Percentiles rank a stretch among this genome's conserved stretches.
Evolutionary conservation across 257 asterid species (phyloP).

Genomic region (Solanum lycopersicoides): DNA sequence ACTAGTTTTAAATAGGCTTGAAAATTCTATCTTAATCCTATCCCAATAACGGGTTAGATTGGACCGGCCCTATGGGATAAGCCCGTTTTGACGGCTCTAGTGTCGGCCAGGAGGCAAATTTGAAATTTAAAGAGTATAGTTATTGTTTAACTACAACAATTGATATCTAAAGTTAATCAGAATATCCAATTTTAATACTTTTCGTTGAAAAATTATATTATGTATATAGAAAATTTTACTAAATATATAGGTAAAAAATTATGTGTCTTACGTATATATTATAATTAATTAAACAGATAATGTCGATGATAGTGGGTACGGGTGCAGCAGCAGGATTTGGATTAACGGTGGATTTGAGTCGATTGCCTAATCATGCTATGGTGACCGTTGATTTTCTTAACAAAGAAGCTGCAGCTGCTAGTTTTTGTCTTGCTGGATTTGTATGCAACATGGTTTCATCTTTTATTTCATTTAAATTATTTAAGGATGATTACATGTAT

Average conservation of each 20-base stretch:
- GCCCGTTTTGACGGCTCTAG: too few species aligned
- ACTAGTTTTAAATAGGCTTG: too few species aligned
- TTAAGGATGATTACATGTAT: background rate
- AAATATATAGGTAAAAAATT: too few species aligned
- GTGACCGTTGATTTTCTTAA: slow-evolving; percentile 8
- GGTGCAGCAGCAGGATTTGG: slow-evolving; percentile 53
- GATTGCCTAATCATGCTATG: background rate
- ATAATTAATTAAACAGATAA: background rate
- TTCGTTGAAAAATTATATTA: too few species aligned
- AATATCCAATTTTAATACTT: too few species aligned
- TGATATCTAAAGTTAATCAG: too few species aligned
- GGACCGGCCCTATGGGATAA: too few species aligned
- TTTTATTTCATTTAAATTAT: slow-evolving; percentile 1
- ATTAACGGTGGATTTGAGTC: slow-evolving; percentile 32
- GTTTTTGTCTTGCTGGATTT: slow-evolving; percentile 28
- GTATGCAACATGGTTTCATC: slow-evolving; percentile 27
- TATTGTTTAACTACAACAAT: too few species aligned
- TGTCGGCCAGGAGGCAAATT: background rate
- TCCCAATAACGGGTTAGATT: too few species aligned
- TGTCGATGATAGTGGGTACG: slow-evolving; percentile 13
- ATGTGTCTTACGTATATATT: too few species aligned
- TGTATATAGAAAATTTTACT: too few species aligned
- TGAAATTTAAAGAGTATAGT: background rate
- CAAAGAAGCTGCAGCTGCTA: slow-evolving; percentile 30
- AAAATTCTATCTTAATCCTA: too few species aligned